Evolutionary conservation across 106 monocot genomes (phyloP).

Genomic region (Dactylorhiza incarnata): DNA sequence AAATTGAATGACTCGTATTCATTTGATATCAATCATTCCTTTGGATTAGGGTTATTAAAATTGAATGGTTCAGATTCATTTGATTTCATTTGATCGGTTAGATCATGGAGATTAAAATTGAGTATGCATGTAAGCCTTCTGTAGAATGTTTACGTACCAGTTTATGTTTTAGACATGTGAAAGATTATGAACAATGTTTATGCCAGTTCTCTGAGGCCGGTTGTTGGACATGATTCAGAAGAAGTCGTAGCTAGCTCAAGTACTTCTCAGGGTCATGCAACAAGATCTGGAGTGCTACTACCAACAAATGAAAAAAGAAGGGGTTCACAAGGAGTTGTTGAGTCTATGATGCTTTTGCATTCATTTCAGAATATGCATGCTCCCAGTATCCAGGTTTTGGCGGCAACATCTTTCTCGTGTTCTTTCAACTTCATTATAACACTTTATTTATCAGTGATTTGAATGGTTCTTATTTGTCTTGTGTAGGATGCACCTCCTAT

Average conservation of each 20-base stretch:
- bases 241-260: constrained; percentile 3
- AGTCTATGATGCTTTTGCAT: constrained; percentile 76
- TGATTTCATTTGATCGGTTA: too few relatives aligned
- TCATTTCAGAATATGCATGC: constrained; percentile 80
- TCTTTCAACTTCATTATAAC: background rate
- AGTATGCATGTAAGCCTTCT: background rate
- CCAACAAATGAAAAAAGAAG: constrained; percentile 23
- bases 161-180: background rate
- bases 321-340: constrained; percentile 69
- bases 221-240: constrained; percentile 13
- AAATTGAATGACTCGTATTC: too few relatives aligned
- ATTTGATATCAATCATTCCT: too few relatives aligned
- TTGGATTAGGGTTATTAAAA: too few relatives aligned
- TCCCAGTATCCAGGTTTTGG: constrained; percentile 76
- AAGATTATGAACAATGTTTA: constrained; percentile 8
- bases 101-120: background rate
- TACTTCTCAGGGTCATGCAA: constrained; percentile 11
- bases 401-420: background rate
- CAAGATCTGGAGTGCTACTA: constrained; percentile 16
- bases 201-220: constrained; percentile 25
- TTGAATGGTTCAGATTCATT: too few relatives aligned
- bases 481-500: constrained; percentile 81
- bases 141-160: background rate
- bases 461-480: constrained; percentile 5
- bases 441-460: background rate